Evolutionary conservation across 2,329 filamentous ascomycete species (phyloP), one percentile per base, ranked within the genome.

Genomic region (Byssoonygena ceratinophila): DNA sequence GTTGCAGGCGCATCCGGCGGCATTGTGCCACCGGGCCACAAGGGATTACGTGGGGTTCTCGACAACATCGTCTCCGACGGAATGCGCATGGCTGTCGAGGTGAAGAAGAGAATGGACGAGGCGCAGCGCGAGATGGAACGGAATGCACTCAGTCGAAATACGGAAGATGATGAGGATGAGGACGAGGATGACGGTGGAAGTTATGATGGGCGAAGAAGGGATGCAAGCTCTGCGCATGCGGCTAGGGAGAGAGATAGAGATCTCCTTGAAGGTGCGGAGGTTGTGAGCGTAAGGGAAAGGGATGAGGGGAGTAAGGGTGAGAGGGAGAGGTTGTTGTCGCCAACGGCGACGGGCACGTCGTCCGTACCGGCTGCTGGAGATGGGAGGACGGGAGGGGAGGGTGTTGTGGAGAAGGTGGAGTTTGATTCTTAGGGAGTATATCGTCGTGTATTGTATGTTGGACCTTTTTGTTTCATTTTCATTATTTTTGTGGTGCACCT

Each of bases 11-110:
- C 71, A n/a, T 73, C 76, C 0, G 76, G 78, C 36, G 78, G 83
- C 56, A 76, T 83, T 62, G 75, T 79, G 31, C 81, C 76, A 43
- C 76, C 80, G 1, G 77, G 78, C 8, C 83, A 87, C 16, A 85
- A 90, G 59, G 88, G 92, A 20, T 77, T 98, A 1, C 80, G 92
- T 39, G 92, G 92, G 18, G 92, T 98, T 54, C 75, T 98, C 36
- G 92, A 98, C 71, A 95, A 94, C 61, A 97, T 98, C 61, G 92
- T 97, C 58, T 94, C 86, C 1, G 92, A 98, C 65, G 92, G 92
- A 39, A 96, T 97, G 83, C 84, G 91, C 31, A 91, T 97, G 54
- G 92, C 92, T 0, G 87, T 85, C 0, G 92, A 98, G 67, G 91
- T 98, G 48, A 79, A 86, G 59, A 81, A 90, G 61, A 79, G 90